phyloP scores from a whole-genome alignment of 2,329 filamentous ascomycete genomes.

The Beauveria sp. region DNA sequence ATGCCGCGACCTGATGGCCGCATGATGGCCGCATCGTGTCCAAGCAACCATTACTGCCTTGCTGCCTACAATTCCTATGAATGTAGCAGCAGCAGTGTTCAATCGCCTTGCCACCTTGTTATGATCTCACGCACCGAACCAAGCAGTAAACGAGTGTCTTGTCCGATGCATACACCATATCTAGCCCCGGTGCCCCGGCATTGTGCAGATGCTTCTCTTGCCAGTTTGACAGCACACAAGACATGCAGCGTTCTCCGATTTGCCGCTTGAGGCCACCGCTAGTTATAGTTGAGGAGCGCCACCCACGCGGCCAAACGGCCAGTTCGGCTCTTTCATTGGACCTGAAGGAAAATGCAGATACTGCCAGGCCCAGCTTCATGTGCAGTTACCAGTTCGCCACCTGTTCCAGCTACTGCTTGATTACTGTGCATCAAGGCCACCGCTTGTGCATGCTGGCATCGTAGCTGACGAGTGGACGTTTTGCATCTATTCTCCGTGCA shows the following conservation, averaged over 20 bases:
- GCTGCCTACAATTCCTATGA: not conserved
- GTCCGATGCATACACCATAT: not conserved
- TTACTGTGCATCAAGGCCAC: not conserved
- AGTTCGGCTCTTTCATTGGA: not conserved
- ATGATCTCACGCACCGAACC: not conserved
- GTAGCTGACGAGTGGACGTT: not conserved
- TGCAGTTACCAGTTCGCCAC: not conserved
- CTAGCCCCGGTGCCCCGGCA: not conserved
- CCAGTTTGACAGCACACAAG: slow-evolving; percentile 7
- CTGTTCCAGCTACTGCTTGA: not conserved
- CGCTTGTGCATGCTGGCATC: not conserved
- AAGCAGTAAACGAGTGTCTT: not conserved
- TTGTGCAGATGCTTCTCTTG: not conserved
- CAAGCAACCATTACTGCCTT: not conserved
- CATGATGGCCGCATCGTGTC: not conserved
- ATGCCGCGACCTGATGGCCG: not conserved
- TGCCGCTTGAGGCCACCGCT: not conserved
- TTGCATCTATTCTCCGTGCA: not conserved
- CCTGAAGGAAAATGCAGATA: not conserved
- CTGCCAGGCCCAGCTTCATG: not conserved
- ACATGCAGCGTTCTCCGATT: slow-evolving; percentile 2
- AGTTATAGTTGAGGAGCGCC: not conserved
- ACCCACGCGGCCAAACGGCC: not conserved
- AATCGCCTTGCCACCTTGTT: not conserved
- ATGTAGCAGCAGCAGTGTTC: not conserved